Conservation (phyloP, 345 rosid genomes). For the Salix koriyanagi region DNA sequence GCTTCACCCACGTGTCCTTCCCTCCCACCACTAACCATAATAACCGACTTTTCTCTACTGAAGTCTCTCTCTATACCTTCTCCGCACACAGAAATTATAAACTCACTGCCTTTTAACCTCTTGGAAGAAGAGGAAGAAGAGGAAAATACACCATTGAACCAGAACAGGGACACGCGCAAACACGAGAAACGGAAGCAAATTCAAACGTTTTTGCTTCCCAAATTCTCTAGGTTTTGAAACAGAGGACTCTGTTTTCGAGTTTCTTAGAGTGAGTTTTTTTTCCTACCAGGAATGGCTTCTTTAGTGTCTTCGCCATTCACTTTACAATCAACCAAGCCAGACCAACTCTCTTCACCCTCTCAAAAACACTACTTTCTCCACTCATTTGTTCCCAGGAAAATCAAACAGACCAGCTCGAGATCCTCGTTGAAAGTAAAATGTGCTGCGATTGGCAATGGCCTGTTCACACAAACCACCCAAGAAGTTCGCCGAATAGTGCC, state of each 20-base stretch:
- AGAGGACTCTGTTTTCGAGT: constrained; percentile 20
- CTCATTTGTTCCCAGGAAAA: constrained; percentile 56
- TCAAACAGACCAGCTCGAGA: constrained; percentile 30
- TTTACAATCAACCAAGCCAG: constrained; percentile 53
- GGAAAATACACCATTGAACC: not conserved
- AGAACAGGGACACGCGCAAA: not conserved
- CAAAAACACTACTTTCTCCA: constrained; percentile 66
- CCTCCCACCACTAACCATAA: constrained; percentile 53
- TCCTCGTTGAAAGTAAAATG: constrained; percentile 55
- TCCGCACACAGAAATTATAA: constrained; percentile 15
- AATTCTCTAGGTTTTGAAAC: constrained; percentile 12
- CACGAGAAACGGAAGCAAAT: not conserved
- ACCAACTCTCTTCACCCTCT: constrained; percentile 71
- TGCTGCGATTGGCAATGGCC: constrained; percentile 72
- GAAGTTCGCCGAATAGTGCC: constrained; percentile 93
- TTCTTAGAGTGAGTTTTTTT: constrained; percentile 4
- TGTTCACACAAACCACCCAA: constrained; percentile 86
- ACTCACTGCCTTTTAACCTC: not conserved
- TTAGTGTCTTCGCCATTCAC: constrained; percentile 67
- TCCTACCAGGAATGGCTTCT: constrained; percentile 53
- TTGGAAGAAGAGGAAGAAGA: not conserved
- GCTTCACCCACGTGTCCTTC: constrained; percentile 65
- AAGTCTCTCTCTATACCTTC: not conserved
- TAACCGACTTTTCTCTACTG: constrained; percentile 31
- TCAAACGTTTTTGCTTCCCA: not conserved